Evolutionary conservation across 2,329 filamentous ascomycete species (phyloP), one percentile per base, ranked within the genome.

Genomic region (Atkinsonella texensis): DNA sequence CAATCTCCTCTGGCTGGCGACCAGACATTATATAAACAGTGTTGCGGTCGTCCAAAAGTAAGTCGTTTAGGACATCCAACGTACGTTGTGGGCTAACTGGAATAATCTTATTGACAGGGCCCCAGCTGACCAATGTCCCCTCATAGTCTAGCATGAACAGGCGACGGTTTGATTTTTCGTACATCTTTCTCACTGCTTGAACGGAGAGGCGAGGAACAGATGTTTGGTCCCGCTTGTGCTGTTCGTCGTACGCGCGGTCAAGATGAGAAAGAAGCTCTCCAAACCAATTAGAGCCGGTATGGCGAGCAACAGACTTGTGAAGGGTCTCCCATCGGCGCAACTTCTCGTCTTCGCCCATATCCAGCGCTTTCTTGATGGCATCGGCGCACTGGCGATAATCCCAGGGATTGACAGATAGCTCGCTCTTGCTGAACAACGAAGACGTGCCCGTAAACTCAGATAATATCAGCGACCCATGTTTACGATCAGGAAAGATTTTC

Each of bases 371-470:
- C 65, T 86, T 84, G 68, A 97, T 91, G 10, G 89, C 88, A 33
- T 93, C 83, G 48, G 89, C 87, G 60, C 88, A 94, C 63, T 89
- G 82, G 38, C 85, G 80, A 66, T 95, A 95, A 65, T 96, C 88
- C 91, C 91, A 97, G 0, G 91, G 91, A 63, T 97, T 97, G 61
- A 97, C 85, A 0, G 87, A 79, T 13, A 97, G 76, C 56, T 93
- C 85, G 53, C 87, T 81, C 45, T 85, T 81, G 15, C 81, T 81
- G 61, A 97, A 95, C 2, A 97, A 77, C 0, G 87, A 88, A 1
- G 90, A 84, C 54, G 89, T 95, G 23, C 91, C 93, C 2, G 91
- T 95, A 63, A 97, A 97, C 65, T 97, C 91, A 56, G 89, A 95
- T 50, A 97, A 73, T 57, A 97, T 95, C 43, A 97, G 75, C 1